These are phyloP conservation scores for Ramularia endophylla DNA, from an alignment of 2,329 filamentous ascomycete genomes.

Conservation along the genomic window DNA sequence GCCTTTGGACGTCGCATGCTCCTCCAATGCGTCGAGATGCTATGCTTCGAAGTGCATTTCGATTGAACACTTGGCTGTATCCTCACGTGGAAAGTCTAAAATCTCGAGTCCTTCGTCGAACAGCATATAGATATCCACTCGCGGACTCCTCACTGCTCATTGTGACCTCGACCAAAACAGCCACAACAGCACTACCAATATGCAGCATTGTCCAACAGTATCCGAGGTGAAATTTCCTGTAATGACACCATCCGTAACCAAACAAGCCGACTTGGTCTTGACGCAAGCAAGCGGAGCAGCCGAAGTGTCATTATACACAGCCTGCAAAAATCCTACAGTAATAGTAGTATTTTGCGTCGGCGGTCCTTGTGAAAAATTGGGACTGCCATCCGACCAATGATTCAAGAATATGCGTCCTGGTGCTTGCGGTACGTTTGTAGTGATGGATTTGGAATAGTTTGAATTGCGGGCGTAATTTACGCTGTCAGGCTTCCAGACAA, in stretches of 20 bases:
- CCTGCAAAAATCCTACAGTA: conserved; percentile 2
- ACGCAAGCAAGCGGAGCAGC: neutral
- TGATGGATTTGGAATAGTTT: conserved; percentile 2
- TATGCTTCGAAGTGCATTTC: no score
- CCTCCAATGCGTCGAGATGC: no score
- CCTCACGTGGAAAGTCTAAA: no score
- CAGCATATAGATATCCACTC: no score
- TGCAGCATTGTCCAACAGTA: no score
- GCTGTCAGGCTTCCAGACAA: conserved; percentile 2
- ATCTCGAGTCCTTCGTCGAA: no score
- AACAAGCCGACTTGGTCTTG: neutral
- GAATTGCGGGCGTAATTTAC: conserved; percentile 3
- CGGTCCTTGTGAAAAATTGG: conserved; percentile 1
- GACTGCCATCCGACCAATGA: conserved; percentile 6
- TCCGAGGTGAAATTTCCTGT: no score
- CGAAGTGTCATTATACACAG: conserved; percentile 3
- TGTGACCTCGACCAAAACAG: no score
- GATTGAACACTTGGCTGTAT: no score
- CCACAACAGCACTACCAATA: no score
- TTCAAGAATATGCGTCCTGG: conserved; percentile 2
- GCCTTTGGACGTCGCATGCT: no score
- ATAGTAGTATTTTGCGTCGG: neutral
- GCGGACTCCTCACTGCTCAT: no score
- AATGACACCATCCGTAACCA: conserved; percentile 1
- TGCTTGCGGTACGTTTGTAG: conserved; percentile 3